phyloP scores from a whole-genome alignment of 106 monocot species.

The Chionographis japonica region DNA sequence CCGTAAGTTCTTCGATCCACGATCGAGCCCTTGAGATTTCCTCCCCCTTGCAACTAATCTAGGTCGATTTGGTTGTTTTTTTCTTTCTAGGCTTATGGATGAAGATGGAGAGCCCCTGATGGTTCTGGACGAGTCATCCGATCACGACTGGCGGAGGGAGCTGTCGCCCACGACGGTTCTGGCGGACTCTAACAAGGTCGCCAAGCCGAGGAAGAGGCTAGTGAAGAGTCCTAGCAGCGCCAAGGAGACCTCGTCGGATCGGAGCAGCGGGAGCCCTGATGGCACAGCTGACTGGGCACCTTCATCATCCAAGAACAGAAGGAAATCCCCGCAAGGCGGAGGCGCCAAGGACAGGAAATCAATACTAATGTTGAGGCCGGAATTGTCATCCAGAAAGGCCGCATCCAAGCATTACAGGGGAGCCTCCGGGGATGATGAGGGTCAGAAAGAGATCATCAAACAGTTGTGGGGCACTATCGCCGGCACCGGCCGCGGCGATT shows the following conservation, averaged over 20 bases:
- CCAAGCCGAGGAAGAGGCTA: conserved; percentile 72
- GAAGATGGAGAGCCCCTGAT: conserved; percentile 91
- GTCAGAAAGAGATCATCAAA: conserved; percentile 48
- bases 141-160: conserved; percentile 49
- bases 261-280: conserved; percentile 13
- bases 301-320: conserved; percentile 34
- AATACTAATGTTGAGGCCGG: too few species aligned
- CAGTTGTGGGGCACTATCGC: conserved; percentile 90
- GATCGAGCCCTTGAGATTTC: not conserved
- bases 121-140: conserved; percentile 68
- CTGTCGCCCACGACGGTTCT: conserved; percentile 65
- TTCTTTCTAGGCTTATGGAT: conserved; percentile 50
- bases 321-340: conserved; percentile 23
- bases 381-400: too few species aligned
- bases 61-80: not conserved
- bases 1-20: conserved; percentile 16
- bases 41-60: not conserved
- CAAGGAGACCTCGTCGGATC: conserved; percentile 18
- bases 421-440: conserved; percentile 15
- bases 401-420: too few species aligned
- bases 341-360: conserved; percentile 31
- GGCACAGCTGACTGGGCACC: conserved; percentile 58
- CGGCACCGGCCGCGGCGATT: conserved; percentile 41
- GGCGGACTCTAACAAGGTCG: conserved; percentile 28
- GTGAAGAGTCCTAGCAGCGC: conserved; percentile 74